These are phyloP conservation scores for Diplodia scrobiculata DNA, from an alignment of 2,329 filamentous ascomycete genomes.

Conservation along the genomic window DNA sequence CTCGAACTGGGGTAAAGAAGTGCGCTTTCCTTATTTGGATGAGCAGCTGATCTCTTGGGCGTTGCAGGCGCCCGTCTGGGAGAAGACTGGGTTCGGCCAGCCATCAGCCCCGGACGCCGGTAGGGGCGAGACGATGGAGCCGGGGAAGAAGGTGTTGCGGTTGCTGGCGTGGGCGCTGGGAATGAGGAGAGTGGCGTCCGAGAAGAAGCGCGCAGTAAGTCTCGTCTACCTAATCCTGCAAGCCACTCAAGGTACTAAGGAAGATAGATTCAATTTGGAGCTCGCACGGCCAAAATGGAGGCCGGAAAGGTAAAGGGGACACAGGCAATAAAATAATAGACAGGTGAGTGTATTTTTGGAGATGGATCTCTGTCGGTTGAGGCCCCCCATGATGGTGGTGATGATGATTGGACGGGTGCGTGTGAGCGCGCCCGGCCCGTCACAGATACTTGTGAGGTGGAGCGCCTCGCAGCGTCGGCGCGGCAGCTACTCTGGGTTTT, in stretches of 20 bases:
- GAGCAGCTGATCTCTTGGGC: slow-evolving; percentile 83
- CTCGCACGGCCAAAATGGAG: slow-evolving; percentile 53
- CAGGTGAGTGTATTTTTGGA: slow-evolving; percentile 33
- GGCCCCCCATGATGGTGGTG: slow-evolving; percentile 25
- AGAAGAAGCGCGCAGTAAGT: slow-evolving; percentile 88
- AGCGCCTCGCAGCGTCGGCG: background rate
- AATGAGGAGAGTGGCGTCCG: slow-evolving; percentile 70
- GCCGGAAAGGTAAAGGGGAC: slow-evolving; percentile 54
- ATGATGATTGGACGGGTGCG: slow-evolving; percentile 29
- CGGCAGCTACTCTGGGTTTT: slow-evolving; percentile 22
- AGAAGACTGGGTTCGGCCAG: slow-evolving; percentile 85
- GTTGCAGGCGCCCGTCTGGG: slow-evolving; percentile 70
- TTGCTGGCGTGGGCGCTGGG: slow-evolving; percentile 74
- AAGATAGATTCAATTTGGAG: slow-evolving; percentile 49
- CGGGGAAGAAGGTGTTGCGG: slow-evolving; percentile 78
- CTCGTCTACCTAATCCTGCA: background rate
- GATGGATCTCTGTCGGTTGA: slow-evolving; percentile 8
- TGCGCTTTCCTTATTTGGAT: slow-evolving; percentile 87
- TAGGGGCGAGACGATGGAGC: slow-evolving; percentile 52
- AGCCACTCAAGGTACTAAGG: background rate
- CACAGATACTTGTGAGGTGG: slow-evolving; percentile 29
- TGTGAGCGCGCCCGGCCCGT: background rate
- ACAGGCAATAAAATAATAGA: slow-evolving; percentile 45
- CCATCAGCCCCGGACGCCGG: slow-evolving; percentile 27
- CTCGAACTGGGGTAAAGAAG: slow-evolving; percentile 84